Conservation (phyloP, 139 green algal genomes). For the Mychonastes homosphaera region DNA sequence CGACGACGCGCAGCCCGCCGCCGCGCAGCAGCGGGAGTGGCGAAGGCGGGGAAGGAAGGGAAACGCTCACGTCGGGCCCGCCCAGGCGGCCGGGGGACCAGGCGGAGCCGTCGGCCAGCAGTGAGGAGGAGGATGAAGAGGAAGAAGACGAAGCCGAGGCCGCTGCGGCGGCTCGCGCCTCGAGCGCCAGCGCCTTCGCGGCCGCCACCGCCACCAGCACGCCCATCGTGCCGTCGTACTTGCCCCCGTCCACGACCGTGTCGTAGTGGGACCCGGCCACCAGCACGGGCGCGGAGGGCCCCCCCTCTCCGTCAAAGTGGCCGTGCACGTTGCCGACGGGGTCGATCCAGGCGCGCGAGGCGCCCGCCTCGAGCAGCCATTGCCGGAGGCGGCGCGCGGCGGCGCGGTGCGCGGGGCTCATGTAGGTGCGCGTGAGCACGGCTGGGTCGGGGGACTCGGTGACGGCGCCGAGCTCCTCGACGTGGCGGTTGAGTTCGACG, state of each 20-base stretch:
- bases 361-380: constrained; percentile 68
- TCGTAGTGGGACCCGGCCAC: constrained; percentile 87
- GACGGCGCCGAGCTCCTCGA: constrained; percentile 44
- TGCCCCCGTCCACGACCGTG: constrained; percentile 82
- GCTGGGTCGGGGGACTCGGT: neutral
- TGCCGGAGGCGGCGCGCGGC: no score
- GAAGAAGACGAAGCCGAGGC: neutral
- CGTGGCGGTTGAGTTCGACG: constrained; percentile 44
- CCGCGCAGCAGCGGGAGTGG: constrained; percentile 16
- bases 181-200: constrained; percentile 54
- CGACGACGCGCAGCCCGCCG: constrained; percentile 47
- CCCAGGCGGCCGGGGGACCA: no score
- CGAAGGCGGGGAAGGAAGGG: no score
- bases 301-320: constrained; percentile 19
- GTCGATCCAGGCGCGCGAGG: constrained; percentile 64
- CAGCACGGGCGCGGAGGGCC: constrained; percentile 23
- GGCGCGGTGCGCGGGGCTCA: constrained; percentile 5
- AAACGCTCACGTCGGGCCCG: no score
- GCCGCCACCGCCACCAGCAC: constrained; percentile 70
- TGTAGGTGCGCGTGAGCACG: constrained; percentile 17
- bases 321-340: constrained; percentile 76
- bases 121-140: constrained; percentile 4
- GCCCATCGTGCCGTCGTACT: constrained; percentile 74
- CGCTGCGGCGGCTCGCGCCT: neutral
- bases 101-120: no score